Base-by-base conservation (phyloP, 306 rosid genomes). In the Mimosa bimucronata region DNA sequence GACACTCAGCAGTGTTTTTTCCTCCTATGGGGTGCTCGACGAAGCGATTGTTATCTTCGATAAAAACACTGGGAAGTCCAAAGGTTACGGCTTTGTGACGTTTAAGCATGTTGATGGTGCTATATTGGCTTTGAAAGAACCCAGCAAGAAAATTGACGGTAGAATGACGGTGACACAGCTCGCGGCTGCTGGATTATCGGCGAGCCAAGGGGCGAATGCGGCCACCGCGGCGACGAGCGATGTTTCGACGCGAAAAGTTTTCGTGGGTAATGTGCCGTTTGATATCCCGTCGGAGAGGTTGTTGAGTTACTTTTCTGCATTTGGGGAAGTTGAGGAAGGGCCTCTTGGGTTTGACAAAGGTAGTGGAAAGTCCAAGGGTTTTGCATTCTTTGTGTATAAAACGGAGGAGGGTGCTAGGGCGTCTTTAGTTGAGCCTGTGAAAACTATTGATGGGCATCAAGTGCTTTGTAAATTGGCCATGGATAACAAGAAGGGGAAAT, bases 251-350 rank as follows among this genome's bases (percentile, higher is more conserved):
- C 78, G 97, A 50, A 91, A 91, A 80, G 88, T 91, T 12, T 91
- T 88, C 6, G 94, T 91, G 10, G 89, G 88, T 18, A 88, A 91
- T 71, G 92, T 89, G 40, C 94, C 94, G 10, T 85, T 83, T 46
- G 92, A 86, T 65, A 83, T 89, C 71, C 66, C 88, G 1, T 76
- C 97, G 4, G 94, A 87, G 69, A 89, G 84, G 74, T 46, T 91
- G 67, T 72, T 91, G 66, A 79, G 74, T 19, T 86, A 86, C 67
- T 91, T 91, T 28, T 14, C 81, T 1, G 62, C 75, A 55, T 91
- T 76, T 46, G 97, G 97, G 1, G 94, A 88, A 73, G 85, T 91
- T 15, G 97, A 91, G 82, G 97, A 91, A 82, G 97, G 94, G 13
- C 97, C 97, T 9, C 73, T 91, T 42, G 97, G 91, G 77, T 91